phyloP scores from a whole-genome alignment of 768 basidiomycete genomes.

The Phlebiopsis flavidoalba region DNA sequence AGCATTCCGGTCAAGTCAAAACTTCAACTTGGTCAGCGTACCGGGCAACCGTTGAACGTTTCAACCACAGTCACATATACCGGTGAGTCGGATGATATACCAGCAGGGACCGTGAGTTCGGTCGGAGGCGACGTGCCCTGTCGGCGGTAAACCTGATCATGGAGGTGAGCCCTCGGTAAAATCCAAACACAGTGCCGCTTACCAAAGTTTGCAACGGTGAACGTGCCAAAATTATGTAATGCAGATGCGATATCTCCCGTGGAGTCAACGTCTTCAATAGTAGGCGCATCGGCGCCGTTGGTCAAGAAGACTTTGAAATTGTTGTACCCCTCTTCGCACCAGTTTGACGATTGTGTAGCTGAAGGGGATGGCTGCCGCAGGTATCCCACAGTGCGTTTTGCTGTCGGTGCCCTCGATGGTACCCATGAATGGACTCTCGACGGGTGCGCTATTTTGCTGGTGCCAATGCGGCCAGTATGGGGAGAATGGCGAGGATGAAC shows the following conservation, averaged over 20 bases:
- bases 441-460: not conserved
- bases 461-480: slow-evolving; percentile 5
- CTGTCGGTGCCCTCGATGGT: slow-evolving; percentile 5
- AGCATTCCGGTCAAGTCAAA: not conserved
- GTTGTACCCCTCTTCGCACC: slow-evolving; percentile 14
- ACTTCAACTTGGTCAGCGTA: not conserved
- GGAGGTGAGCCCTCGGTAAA: not conserved
- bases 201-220: slow-evolving; percentile 13
- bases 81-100: not conserved
- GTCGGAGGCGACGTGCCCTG: slow-evolving; percentile 5
- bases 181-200: not conserved
- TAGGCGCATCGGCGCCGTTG: slow-evolving; percentile 3
- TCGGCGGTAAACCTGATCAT: slow-evolving; percentile 4
- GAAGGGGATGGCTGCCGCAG: slow-evolving; percentile 3
- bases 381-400: not conserved
- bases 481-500: not conserved
- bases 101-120: not conserved
- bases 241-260: slow-evolving; percentile 2
- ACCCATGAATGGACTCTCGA: slow-evolving; percentile 15
- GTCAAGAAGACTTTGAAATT: slow-evolving; percentile 10
- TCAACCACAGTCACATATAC: slow-evolving; percentile 8
- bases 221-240: slow-evolving; percentile 1
- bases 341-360: slow-evolving; percentile 7
- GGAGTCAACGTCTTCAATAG: slow-evolving; percentile 11
- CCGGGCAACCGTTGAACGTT: slow-evolving; percentile 9